Conservation (phyloP, 2,329 filamentous ascomycete species). For the Fusarium buxicola region DNA sequence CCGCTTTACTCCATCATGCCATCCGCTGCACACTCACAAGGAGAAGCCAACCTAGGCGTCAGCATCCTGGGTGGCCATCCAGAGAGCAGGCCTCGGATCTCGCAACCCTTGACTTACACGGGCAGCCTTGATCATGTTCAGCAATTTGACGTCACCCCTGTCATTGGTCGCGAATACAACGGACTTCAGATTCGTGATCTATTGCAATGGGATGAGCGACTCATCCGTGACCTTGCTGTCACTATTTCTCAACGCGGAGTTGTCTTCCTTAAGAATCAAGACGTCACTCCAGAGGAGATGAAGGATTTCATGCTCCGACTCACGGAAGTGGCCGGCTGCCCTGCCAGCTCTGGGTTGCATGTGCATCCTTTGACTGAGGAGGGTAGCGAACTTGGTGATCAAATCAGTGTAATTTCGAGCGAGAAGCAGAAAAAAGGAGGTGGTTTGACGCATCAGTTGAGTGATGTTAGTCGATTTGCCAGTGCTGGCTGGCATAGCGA, state of each 20-base stretch:
- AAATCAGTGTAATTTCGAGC: constrained; percentile 67
- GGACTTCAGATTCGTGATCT: constrained; percentile 52
- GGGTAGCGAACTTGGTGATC: constrained; percentile 63
- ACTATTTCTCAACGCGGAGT: constrained; percentile 57
- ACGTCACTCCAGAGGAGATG: constrained; percentile 52
- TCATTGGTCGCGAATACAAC: constrained; percentile 62
- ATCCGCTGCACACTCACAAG: constrained; percentile 42
- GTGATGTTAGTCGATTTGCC: constrained; percentile 61
- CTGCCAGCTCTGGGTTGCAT: constrained; percentile 62
- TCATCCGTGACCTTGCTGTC: constrained; percentile 65
- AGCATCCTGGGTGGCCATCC: constrained; percentile 49
- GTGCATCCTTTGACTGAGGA: constrained; percentile 66
- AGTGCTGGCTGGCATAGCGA: constrained; percentile 62
- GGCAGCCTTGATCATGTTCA: constrained; percentile 56
- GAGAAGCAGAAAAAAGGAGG: constrained; percentile 67
- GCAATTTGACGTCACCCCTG: constrained; percentile 58
- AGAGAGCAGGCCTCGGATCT: constrained; percentile 46
- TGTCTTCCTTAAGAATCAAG: constrained; percentile 53
- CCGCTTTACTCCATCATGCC: constrained; percentile 49
- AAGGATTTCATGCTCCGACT: constrained; percentile 53
- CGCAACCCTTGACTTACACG: constrained; percentile 53
- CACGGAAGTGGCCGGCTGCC: constrained; percentile 51
- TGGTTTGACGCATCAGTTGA: constrained; percentile 62
- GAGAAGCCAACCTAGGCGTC: constrained; percentile 43
- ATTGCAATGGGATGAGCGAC: constrained; percentile 55